Evolutionary conservation across 192 early-diverging fungal species (phyloP), one percentile per base, ranked within the genome.

Genomic region (Lunasporangiospora selenospora): DNA sequence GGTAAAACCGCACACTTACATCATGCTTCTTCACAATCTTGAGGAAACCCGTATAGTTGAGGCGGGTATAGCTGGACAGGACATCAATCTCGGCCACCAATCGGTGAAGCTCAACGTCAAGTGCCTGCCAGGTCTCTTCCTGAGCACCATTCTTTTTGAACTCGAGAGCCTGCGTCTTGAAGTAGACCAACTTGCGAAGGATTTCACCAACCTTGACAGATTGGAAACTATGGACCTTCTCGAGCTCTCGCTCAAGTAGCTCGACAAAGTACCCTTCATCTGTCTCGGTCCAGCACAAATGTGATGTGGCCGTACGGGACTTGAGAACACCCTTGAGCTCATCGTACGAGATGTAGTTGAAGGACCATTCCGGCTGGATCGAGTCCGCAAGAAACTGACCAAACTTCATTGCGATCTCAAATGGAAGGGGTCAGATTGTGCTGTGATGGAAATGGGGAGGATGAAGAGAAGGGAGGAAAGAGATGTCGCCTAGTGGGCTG

Each of bases 1-100:
- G 45, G 10, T 9, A 29, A 43, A 11, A 26, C 19, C n/a, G 19
- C 37, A n/a, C 9, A 36, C 53, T 53, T 51, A n/a, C n/a, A 82
- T 98, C 95, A 75, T 98, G 95, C 75, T 98, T 98, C 77, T 98
- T 98, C 60, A 98, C 81, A 64, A 96, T 95, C 80, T 95, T 88
- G 23, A 88, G 75, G 48, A 91, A 88, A 12, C 86, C 89, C 7
- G 89, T 88, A 62, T 88, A 91, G 80, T 91, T 91, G 59, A 91
- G 76, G 7, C 88, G 80, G 2, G 84, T 81, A 54, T 80, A 91
- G 59, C 83, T 83, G 39, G 88, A 80, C 42, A 91, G 67, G 57
- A 87, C 83, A 53, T 89, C 88, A 26, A 90, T 80, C 48, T 89
- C 89, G 62, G 81, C 78, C 19, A 88, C 85, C 53, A 91, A 88